Evolutionary conservation across 352 stramenopile genomes (phyloP).

Genomic region (Phytophthora tubulina): DNA sequence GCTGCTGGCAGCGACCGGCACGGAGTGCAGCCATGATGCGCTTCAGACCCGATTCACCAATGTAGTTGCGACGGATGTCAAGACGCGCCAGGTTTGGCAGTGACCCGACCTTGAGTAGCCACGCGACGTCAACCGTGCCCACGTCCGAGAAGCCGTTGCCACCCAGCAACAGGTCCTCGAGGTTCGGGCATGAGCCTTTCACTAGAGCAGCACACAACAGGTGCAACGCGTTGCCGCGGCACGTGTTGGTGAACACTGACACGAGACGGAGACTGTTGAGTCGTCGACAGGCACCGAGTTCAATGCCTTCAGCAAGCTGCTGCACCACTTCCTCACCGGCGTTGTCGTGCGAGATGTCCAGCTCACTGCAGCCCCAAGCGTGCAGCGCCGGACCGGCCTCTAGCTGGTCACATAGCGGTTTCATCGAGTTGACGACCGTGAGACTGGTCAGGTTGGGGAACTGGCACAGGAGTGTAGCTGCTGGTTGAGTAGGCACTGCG

Average conservation of each 20-base stretch:
- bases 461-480: conserved; percentile 55
- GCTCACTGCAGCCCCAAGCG: conserved; percentile 79
- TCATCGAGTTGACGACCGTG: conserved; percentile 67
- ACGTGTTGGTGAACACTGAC: conserved; percentile 85
- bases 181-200: conserved; percentile 65
- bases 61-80: conserved; percentile 85
- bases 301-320: conserved; percentile 73
- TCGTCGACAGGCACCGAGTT: conserved; percentile 64
- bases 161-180: conserved; percentile 75
- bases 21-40: conserved; percentile 73
- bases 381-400: conserved; percentile 66
- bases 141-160: conserved; percentile 84
- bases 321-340: conserved; percentile 72
- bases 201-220: conserved; percentile 72
- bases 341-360: conserved; percentile 85
- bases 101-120: conserved; percentile 70
- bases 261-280: conserved; percentile 71
- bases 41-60: conserved; percentile 80
- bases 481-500: conserved; percentile 36
- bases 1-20: conserved; percentile 56
- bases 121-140: conserved; percentile 78
- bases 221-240: conserved; percentile 74
- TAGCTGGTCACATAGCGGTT: conserved; percentile 62
- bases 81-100: conserved; percentile 74
- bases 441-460: conserved; percentile 70